Base-by-base conservation (phyloP, 176 grass and related monocot genomes). In the Saccharum spontaneum region DNA sequence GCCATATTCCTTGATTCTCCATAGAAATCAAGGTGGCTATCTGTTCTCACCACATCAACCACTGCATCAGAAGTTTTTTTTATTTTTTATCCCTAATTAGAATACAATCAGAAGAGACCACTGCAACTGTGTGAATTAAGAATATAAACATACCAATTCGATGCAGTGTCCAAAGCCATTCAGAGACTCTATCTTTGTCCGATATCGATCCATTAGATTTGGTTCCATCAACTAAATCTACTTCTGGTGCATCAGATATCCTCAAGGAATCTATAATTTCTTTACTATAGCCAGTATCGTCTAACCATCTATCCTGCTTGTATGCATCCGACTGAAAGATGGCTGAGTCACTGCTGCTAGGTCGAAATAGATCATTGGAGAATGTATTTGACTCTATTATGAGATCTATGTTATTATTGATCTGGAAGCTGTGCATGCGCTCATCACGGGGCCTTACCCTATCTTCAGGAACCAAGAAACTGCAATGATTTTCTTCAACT, bases 41-140 rank as follows among this genome's bases (percentile, higher is more conserved):
- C 97, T 60, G 97, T 98, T 87, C 97, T 92, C 68, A 98, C 97
- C 88, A 98, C 97, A 92, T 98, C 97, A 63, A 98, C 97, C 82
- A 95, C 97, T 98, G 85, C 76, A 94, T 49, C 20, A 82, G 17
- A 41, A n/a, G n/a, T 69, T 79, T 79, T 79, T 79, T 76, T 79
- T 79, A 75, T 79, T 76, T 79, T 82, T 37, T 49, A 30, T 48
- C 71, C 23, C 10, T 75, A 40, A 69, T 79, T 76, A 83, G 61
- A 88, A 75, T 45, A 82, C 20, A 68, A 14, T 45, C 11, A 83
- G 62, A 87, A 86, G 43, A 69, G 69, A 28, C 17, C 46, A 5
- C 16, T 39, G 13, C 24, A 87, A 79, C 37, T 41, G 48, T 34
- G 62, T 52, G 41, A 45, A 79, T 20, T 40, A 62, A 45, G 22